Percentiles rank a stretch among this genome's conserved stretches.
phyloP scores from a whole-genome alignment of 805 yeast genomes.

The Candida nonsorbophila region DNA sequence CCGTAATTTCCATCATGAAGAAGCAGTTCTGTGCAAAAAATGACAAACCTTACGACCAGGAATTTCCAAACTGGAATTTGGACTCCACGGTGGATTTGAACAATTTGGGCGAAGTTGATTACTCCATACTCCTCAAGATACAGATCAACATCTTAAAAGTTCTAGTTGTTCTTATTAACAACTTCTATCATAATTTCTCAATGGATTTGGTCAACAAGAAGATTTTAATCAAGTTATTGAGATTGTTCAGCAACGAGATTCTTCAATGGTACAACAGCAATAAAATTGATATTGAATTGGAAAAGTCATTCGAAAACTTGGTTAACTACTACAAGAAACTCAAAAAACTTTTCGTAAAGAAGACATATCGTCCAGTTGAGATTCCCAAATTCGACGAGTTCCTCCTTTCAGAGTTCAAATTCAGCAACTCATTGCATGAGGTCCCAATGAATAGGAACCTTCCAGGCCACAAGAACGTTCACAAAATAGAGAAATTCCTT shows the following conservation, averaged over 20 bases:
- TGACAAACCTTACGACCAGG: conserved; percentile 7
- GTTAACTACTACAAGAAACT: conserved; percentile 55
- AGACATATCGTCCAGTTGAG: conserved; percentile 58
- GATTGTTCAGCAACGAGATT: conserved; percentile 64
- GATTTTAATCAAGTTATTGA: conserved; percentile 58
- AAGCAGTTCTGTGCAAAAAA: conserved; percentile 14
- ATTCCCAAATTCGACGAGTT: conserved; percentile 33
- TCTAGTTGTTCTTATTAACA: conserved; percentile 60
- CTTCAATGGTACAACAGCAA: conserved; percentile 42
- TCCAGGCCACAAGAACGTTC: conserved; percentile 40
- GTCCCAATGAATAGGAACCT: conserved; percentile 43
- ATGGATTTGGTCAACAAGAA: conserved; percentile 59
- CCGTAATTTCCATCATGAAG: conserved; percentile 39
- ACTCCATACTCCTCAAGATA: conserved; percentile 66
- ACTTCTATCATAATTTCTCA: conserved; percentile 71
- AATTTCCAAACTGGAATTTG: conserved; percentile 59
- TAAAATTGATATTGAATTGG: conserved; percentile 28
- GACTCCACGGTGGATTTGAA: conserved; percentile 32
- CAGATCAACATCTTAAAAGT: conserved; percentile 81
- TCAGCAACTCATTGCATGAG: conserved; percentile 36
- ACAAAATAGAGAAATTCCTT: conserved; percentile 56
- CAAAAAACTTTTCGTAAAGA: conserved; percentile 65
- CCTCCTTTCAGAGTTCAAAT: conserved; percentile 34
- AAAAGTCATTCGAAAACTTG: conserved; percentile 31
- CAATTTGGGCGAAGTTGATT: conserved; percentile 47